Base-by-base conservation (phyloP, 2,329 filamentous ascomycete species). In the Alternaria burnsii region DNA sequence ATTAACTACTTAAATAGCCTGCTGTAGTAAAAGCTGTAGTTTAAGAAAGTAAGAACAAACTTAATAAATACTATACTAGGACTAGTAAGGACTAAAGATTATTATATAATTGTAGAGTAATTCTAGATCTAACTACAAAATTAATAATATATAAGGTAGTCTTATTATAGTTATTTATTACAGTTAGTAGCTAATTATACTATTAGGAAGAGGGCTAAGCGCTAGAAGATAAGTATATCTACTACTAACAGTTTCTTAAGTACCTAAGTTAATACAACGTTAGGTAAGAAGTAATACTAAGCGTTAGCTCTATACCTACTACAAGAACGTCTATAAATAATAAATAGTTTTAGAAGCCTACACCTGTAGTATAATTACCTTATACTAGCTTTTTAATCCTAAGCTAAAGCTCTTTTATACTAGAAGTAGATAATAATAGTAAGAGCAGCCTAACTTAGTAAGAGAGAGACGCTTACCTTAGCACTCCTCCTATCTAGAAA, bases 101-200 rank as follows among this genome's bases (percentile, higher is more conserved):
- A 5, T 30, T 52, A 16, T 42, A 32, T 22, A 52, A 52, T 5
- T 42, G 12, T 5, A 3, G 2, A 9, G 22, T 16, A 22, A 55
- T 60, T 14, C 40, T 60, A n/a, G 20, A 60, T 24, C 46, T 28
- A 46, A 44, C 12, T 3, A 26, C 47, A 16, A 60, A 60, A 34
- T 46, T 52, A 47, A 55, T 32, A 28, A 40, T 12, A 5, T 60
- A 60, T 36, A 42, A 60, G 20, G 42, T 60, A 55, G 2, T 7
- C 2, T 55, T 51, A 55, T 60, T 46, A 60, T 47, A 60, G 40
- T 18, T 47, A 47, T 34, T 60, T 55, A 60, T 60, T 52, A 52
- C 46, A 55, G 22, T 43, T 44, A 46, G 26, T 32, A 47, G 28
- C 20, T 38, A 50, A 59, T 22, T 26, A 30, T 18, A 9, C 30